These are phyloP conservation scores for Plantago major DNA, from an alignment of 257 asterid genomes.

Conservation along the genomic window DNA sequence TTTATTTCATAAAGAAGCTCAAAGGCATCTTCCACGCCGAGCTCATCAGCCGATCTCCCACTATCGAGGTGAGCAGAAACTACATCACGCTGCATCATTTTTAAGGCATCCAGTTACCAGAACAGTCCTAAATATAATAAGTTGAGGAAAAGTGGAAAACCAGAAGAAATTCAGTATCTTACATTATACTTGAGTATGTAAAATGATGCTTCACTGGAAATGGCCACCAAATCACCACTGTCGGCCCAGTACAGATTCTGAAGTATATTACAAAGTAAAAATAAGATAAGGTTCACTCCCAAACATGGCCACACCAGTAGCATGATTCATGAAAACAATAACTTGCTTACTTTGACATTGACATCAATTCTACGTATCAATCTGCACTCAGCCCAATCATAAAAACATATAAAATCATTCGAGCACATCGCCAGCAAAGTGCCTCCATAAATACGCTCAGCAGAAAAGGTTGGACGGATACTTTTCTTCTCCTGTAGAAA, in stretches of 20 bases:
- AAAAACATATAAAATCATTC: constrained; percentile 90
- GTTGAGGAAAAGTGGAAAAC: constrained; percentile 7
- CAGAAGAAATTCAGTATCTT: constrained; percentile 16
- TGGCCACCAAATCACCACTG: constrained; percentile 85
- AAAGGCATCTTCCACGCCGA: constrained; percentile 98
- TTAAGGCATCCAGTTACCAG: constrained; percentile 18
- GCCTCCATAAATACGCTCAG: constrained; percentile 92
- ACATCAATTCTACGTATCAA: constrained; percentile 91
- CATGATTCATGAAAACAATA: constrained; percentile 1
- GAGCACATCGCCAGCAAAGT: constrained; percentile 88
- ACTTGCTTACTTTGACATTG: constrained; percentile 71
- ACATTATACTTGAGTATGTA: constrained; percentile 85
- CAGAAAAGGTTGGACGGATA: constrained; percentile 97
- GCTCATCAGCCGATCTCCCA: constrained; percentile 85
- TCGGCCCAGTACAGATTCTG: constrained; percentile 99
- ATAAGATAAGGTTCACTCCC: constrained; percentile 13
- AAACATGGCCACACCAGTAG: constrained; percentile 18
- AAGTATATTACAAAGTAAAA: constrained; percentile 23
- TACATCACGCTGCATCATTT: constrained; percentile 73
- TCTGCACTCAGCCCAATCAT: constrained; percentile 98
- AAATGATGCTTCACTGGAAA: constrained; percentile 82
- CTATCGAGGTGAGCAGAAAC: constrained; percentile 89
- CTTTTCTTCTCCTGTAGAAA: constrained; percentile 89
- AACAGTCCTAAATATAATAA: constrained; percentile 10
- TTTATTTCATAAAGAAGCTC: constrained; percentile 89